Evolutionary conservation across 1,284 basidiomycete species (phyloP), one percentile per base, ranked within the genome.

Genomic region (Fomitiporia mediterranea): DNA sequence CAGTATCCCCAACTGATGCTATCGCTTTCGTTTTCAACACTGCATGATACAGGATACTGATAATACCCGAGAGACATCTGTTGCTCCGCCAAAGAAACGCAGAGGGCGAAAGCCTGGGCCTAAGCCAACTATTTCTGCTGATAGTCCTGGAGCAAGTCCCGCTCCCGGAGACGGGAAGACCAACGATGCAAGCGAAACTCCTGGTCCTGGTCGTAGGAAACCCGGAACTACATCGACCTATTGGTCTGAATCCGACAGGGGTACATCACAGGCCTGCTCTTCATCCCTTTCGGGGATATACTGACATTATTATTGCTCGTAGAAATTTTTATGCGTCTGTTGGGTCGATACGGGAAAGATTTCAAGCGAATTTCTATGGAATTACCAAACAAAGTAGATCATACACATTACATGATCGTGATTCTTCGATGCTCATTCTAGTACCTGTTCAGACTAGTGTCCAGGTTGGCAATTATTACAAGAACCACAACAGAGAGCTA

Each of bases 401-500:
- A 17, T 4, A n/a, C 35, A 4, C 6, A 42, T 44, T n/a, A 39
- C 23, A 30, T 17, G n/a, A n/a, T 40, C 17, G 17, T 11, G 30
- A 8, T 55, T 47, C 32, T n/a, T 9, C 32, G 42, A 17, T 40
- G 54, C 17, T 28, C 17, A 43, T 51, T 57, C 44, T 55, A 37
- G n/a, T 25, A 54, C 50, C 17, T 35, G 48, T 52, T 42, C 44
- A 84, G 83, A 91, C 88, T 7, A 81, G 83, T 2, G 76, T 83
- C 6, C 91, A 94, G 75, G 87, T 90, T 48, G 77, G 76, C 58
- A 84, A 86, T 65, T 91, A 79, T 67, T 86, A 83, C 64, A 77
- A 75, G 58, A 69, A 70, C 49, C 77, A 84, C 60, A 61, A 67
- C 27, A 71, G 68, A 39, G 75, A 75, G 52, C 68, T 82, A 58